phyloP scores from a whole-genome alignment of 1,284 basidiomycete species.

The Trichosporon sp. region DNA sequence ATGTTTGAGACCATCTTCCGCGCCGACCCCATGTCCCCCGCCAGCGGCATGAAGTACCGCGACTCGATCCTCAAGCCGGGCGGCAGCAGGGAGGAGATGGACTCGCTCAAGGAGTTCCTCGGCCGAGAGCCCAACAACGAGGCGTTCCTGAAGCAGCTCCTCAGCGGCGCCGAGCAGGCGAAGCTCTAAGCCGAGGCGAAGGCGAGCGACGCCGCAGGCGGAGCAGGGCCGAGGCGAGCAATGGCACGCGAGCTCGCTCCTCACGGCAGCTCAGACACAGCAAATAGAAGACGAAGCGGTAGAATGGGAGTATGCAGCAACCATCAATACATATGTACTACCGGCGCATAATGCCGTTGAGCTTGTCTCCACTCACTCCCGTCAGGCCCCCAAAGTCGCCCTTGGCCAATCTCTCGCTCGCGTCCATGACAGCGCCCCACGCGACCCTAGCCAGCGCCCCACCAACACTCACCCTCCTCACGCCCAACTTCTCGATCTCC shows the following conservation, averaged over 20 bases:
- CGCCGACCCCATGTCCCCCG: slow-evolving; percentile 29
- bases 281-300: too few species aligned
- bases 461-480: not conserved
- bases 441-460: not conserved
- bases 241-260: too few species aligned
- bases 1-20: slow-evolving; percentile 34
- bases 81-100: slow-evolving; percentile 21
- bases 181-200: slow-evolving; percentile 10
- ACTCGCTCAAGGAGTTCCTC: slow-evolving; percentile 18
- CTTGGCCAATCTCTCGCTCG: not conserved
- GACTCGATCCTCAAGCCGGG: slow-evolving; percentile 30
- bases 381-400: not conserved
- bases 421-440: not conserved
- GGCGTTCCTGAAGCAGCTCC: slow-evolving; percentile 34
- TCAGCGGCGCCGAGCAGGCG: slow-evolving; percentile 26
- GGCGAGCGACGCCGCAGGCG: too few species aligned
- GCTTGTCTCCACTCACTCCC: not conserved
- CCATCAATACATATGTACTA: not conserved
- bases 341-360: not conserved
- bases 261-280: too few species aligned
- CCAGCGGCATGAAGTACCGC: slow-evolving; percentile 32
- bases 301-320: too few species aligned
- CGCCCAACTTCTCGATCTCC: not conserved
- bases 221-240: too few species aligned
- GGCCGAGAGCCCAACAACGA: slow-evolving; percentile 35